A percentile compares a stretch with the other conserved stretches of the same genome.
phyloP scores from a whole-genome alignment of 495 filamentous ascomycete genomes.

The Penicillium daleae region DNA sequence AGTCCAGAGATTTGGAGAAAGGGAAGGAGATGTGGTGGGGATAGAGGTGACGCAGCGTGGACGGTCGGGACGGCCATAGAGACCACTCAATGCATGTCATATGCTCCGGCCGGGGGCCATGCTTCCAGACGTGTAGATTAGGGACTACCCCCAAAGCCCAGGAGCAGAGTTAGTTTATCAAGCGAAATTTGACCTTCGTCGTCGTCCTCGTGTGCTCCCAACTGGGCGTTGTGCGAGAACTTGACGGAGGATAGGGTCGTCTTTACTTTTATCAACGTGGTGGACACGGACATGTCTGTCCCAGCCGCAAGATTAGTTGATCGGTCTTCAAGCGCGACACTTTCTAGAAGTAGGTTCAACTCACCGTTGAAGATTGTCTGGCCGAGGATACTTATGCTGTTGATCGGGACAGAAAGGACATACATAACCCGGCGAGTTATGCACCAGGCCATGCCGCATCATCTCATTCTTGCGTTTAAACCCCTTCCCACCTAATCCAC shows the following conservation, averaged over 20 bases:
- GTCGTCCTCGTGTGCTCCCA: slow-evolving; percentile 80
- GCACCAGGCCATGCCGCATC: slow-evolving; percentile 95
- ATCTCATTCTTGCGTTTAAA: slow-evolving; percentile 99
- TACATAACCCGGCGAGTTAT: slow-evolving; percentile 93
- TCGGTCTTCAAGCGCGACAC: background rate
- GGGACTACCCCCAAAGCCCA: background rate
- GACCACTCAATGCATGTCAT: background rate
- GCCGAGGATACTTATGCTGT: slow-evolving; percentile 95
- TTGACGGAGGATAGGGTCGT: slow-evolving; percentile 76
- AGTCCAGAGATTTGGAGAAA: background rate
- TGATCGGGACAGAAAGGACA: slow-evolving; percentile 96
- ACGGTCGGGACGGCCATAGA: background rate
- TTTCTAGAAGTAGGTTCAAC: slow-evolving; percentile 14
- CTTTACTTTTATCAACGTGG: slow-evolving; percentile 83
- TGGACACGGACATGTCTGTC: slow-evolving; percentile 85
- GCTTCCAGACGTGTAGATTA: background rate
- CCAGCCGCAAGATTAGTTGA: background rate
- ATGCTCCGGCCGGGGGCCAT: background rate
- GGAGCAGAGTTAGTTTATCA: slow-evolving; percentile 17
- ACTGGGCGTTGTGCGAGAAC: slow-evolving; percentile 83
- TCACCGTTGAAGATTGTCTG: slow-evolving; percentile 96
- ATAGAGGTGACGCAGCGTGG: background rate
- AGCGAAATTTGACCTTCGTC: slow-evolving; percentile 59
- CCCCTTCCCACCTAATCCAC: slow-evolving; percentile 83
- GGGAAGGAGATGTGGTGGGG: background rate